A percentile compares a stretch with the other conserved stretches of the same genome.
Evolutionary conservation across 1,284 basidiomycete genomes (phyloP).

Genomic region (Fomes fomentarius): DNA sequence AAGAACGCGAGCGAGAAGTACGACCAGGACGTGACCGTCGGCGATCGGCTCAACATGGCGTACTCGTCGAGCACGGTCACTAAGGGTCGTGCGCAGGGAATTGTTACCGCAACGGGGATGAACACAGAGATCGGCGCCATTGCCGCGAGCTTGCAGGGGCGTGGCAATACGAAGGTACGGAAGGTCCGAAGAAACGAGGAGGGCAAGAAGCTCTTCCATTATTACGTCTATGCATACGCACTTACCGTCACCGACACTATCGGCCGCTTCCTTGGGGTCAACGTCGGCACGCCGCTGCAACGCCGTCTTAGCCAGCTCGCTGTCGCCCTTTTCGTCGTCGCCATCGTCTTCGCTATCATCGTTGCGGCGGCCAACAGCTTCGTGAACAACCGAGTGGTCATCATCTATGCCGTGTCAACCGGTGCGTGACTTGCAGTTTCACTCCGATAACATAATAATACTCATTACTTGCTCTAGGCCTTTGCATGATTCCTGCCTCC

Average conservation of each 20-base stretch:
- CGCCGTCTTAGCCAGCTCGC: conserved; percentile 64
- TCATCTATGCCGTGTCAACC: conserved; percentile 49
- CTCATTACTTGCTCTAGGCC: neutral
- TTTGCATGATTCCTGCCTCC: conserved; percentile 43
- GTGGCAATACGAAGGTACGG: conserved; percentile 6
- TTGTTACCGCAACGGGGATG: conserved; percentile 69
- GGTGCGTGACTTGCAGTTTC: conserved; percentile 37
- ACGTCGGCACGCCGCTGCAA: conserved; percentile 58
- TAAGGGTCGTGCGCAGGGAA: conserved; percentile 64
- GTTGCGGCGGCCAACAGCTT: conserved; percentile 52
- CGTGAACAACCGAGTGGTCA: conserved; percentile 45
- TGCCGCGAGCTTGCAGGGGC: conserved; percentile 33
- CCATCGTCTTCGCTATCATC: conserved; percentile 58
- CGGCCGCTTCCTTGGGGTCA: conserved; percentile 17
- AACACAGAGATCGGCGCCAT: conserved; percentile 67
- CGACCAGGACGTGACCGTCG: conserved; percentile 45
- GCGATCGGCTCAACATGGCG: conserved; percentile 60
- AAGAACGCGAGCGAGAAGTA: conserved; percentile 47
- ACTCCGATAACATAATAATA: no score
- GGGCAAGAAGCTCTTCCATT: conserved; percentile 12
- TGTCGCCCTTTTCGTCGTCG: conserved; percentile 58
- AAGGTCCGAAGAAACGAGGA: conserved; percentile 11
- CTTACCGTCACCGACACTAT: conserved; percentile 16
- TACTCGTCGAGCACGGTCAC: conserved; percentile 64
- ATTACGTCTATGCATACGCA: conserved; percentile 7